phyloP scores from a whole-genome alignment of 2,329 filamentous ascomycete genomes.

The Ceratocystis diversiconidia region DNA sequence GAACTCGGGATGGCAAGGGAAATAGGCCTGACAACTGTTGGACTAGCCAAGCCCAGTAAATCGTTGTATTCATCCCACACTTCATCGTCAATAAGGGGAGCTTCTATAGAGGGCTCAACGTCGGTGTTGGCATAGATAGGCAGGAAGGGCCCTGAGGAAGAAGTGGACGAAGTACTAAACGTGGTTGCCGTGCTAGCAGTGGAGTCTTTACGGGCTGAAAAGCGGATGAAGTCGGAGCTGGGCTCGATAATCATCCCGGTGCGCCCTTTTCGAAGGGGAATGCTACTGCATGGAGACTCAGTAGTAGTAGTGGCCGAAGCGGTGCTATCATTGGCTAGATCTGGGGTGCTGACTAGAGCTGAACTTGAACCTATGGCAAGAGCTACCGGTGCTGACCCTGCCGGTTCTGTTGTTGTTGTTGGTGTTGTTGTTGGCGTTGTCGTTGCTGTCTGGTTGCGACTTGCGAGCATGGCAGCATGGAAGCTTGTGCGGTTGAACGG shows the following conservation, averaged over 20 bases:
- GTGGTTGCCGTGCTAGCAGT: constrained; percentile 36
- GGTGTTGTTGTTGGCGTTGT: constrained; percentile 2
- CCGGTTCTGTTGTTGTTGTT: neutral
- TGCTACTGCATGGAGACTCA: constrained; percentile 28
- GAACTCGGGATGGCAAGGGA: constrained; percentile 31
- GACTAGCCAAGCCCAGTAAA: constrained; percentile 47
- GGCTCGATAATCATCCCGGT: constrained; percentile 23
- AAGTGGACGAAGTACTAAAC: constrained; percentile 46
- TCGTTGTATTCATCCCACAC: constrained; percentile 94
- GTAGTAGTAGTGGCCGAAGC: constrained; percentile 29
- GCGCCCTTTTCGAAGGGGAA: constrained; percentile 25
- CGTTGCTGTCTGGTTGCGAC: constrained; percentile 19
- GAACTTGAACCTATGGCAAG: constrained; percentile 7
- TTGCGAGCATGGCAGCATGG: constrained; percentile 23
- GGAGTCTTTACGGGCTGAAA: constrained; percentile 60
- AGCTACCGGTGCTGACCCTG: neutral
- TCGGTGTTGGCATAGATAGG: constrained; percentile 49
- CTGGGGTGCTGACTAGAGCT: constrained; percentile 21
- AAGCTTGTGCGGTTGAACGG: constrained; percentile 53
- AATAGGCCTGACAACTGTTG: constrained; percentile 35
- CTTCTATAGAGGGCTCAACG: constrained; percentile 45
- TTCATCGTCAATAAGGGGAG: constrained; percentile 64
- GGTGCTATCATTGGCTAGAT: constrained; percentile 33
- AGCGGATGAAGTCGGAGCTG: constrained; percentile 53
- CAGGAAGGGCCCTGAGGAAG: constrained; percentile 37